Conservation (phyloP, 805 yeast species). For the Ogataea trehaloabstinens region DNA sequence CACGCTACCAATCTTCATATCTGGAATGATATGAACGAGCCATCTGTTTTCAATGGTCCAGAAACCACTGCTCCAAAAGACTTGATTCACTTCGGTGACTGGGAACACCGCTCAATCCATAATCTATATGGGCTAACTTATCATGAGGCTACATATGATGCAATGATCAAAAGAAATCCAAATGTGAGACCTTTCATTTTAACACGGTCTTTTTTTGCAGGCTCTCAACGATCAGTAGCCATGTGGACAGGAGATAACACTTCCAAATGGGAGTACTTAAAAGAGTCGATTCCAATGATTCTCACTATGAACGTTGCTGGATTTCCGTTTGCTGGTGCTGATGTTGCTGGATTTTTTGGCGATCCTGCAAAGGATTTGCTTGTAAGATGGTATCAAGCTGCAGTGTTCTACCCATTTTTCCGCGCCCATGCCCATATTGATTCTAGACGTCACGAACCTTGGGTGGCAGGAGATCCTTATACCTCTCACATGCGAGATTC, state of each 20-base stretch:
- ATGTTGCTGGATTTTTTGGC: constrained; percentile 95
- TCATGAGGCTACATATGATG: constrained; percentile 75
- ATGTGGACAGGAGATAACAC: constrained; percentile 98
- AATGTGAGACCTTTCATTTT: constrained; percentile 78
- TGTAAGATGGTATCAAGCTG: constrained; percentile 94
- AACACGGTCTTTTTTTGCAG: constrained; percentile 84
- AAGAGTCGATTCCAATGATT: constrained; percentile 81
- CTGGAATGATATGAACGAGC: constrained; percentile 99
- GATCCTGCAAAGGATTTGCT: constrained; percentile 79
- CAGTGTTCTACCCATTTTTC: constrained; percentile 94
- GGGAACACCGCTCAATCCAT: constrained; percentile 92
- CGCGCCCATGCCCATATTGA: constrained; percentile 97
- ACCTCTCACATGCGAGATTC: constrained; percentile 67
- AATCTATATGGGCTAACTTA: constrained; percentile 78
- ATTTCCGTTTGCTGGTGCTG: constrained; percentile 93
- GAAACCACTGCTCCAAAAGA: constrained; percentile 90
- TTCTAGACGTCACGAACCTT: constrained; percentile 89
- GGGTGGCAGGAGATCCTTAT: constrained; percentile 75
- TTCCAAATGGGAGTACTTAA: constrained; percentile 87
- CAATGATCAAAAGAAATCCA: constrained; percentile 51
- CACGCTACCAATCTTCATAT: constrained; percentile 65
- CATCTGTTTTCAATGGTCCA: constrained; percentile 92
- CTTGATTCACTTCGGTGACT: constrained; percentile 68
- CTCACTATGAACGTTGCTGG: constrained; percentile 79
- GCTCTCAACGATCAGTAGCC: constrained; percentile 88